These are phyloP conservation scores for Kluyveromyces marxianus DNA, from an alignment of 1,139 yeast genomes.

Conservation along the genomic window DNA sequence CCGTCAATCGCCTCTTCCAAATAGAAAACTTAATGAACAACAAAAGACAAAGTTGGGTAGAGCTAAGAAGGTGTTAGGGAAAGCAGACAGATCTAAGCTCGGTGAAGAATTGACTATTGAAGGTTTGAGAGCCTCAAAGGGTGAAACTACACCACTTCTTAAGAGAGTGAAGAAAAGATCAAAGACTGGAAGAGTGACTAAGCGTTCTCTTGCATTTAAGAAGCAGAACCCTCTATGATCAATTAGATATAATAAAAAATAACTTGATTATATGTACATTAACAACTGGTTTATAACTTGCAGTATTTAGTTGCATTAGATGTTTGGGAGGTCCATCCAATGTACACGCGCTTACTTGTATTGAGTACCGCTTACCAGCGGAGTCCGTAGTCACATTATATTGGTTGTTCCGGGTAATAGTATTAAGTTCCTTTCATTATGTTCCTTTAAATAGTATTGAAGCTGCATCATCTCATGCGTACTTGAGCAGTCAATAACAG, in stretches of 20 bases:
- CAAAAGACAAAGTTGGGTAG: constrained; percentile 78
- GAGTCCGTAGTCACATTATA: background rate
- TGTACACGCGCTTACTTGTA: too few species aligned
- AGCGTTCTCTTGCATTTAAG: constrained; percentile 31
- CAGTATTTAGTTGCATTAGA: too few species aligned
- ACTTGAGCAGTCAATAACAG: too few species aligned
- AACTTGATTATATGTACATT: background rate
- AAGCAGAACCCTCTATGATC: constrained; percentile 9
- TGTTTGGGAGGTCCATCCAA: too few species aligned
- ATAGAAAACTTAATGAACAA: constrained; percentile 40
- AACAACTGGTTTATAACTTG: too few species aligned
- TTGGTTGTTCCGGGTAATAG: constrained; percentile 3
- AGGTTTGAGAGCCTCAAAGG: constrained; percentile 77
- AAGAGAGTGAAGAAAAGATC: constrained; percentile 60
- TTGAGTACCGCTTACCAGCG: too few species aligned
- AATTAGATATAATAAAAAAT: background rate
- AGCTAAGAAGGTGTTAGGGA: constrained; percentile 66
- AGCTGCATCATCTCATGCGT: too few species aligned
- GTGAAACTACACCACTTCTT: constrained; percentile 50
- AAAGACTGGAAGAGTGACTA: constrained; percentile 34
- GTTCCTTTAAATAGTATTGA: too few species aligned
- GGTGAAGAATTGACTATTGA: constrained; percentile 50
- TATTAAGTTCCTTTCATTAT: too few species aligned
- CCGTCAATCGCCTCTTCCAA: constrained; percentile 11
- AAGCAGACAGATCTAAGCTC: constrained; percentile 66